Conservation (phyloP, 2,329 filamentous ascomycete species). For the Paraconiothyrium sp. region DNA sequence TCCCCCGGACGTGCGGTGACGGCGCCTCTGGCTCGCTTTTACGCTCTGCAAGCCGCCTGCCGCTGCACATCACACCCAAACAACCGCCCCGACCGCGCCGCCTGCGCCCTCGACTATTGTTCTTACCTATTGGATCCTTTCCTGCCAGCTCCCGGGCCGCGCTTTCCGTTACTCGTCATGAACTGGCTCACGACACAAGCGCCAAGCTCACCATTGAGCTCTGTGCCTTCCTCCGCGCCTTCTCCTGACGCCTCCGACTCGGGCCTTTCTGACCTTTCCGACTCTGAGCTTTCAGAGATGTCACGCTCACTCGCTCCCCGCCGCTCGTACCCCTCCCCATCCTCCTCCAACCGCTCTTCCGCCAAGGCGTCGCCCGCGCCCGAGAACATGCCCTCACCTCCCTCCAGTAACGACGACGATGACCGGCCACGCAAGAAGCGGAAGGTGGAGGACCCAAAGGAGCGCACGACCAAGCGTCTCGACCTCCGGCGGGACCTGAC, state of each 20-base stretch:
- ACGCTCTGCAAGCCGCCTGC: slow-evolving; percentile 4
- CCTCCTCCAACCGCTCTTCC: slow-evolving; percentile 58
- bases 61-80: slow-evolving; percentile 1
- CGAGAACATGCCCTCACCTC: slow-evolving; percentile 55
- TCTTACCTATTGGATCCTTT: not conserved
- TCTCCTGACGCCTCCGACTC: slow-evolving; percentile 47
- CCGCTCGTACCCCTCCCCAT: slow-evolving; percentile 49
- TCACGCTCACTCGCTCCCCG: slow-evolving; percentile 41
- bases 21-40: slow-evolving; percentile 19
- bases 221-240: slow-evolving; percentile 45
- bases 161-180: slow-evolving; percentile 14
- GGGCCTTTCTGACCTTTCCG: slow-evolving; percentile 38
- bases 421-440: slow-evolving; percentile 79
- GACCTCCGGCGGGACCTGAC: slow-evolving; percentile 70
- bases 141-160: slow-evolving; percentile 8
- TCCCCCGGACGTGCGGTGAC: slow-evolving; percentile 30
- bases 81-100: not conserved
- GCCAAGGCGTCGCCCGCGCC: slow-evolving; percentile 57
- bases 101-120: slow-evolving; percentile 1
- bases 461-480: slow-evolving; percentile 83
- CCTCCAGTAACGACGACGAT: slow-evolving; percentile 66
- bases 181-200: slow-evolving; percentile 24
- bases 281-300: slow-evolving; percentile 37
- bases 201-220: slow-evolving; percentile 53
- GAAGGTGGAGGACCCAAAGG: slow-evolving; percentile 64